phyloP scores from a whole-genome alignment of 352 stramenopile genomes.

The Pelagophyceae sp. region DNA sequence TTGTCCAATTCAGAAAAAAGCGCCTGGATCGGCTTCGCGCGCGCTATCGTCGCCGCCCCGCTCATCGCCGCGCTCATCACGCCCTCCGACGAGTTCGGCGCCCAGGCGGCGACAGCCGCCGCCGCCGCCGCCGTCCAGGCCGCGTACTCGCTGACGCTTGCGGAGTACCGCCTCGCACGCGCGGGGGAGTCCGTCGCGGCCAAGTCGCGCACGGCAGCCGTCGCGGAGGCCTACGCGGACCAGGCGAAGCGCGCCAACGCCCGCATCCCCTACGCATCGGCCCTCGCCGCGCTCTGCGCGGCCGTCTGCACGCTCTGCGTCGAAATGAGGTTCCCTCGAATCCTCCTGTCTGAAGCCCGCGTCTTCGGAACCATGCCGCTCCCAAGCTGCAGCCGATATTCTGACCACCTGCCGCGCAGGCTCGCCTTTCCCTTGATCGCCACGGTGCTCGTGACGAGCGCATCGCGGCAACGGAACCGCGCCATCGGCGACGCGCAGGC shows the following conservation, averaged over 20 bases:
- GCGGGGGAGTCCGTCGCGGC: conserved; percentile 16
- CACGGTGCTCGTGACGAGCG: not conserved
- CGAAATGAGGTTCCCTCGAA: conserved; percentile 6
- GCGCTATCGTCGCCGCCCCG: conserved; percentile 6
- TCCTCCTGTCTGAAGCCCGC: no score
- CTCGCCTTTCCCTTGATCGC: conserved; percentile 8
- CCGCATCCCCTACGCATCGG: conserved; percentile 6
- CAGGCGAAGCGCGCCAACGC: conserved; percentile 1
- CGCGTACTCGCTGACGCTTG: conserved; percentile 7
- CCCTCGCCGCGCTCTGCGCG: conserved; percentile 14
- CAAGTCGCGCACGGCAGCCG: conserved; percentile 16
- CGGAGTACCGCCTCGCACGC: conserved; percentile 22
- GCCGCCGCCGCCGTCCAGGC: not conserved
- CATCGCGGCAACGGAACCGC: not conserved
- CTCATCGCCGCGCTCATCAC: conserved; percentile 4
- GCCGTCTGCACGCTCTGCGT: conserved; percentile 13
- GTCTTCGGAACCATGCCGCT: not conserved
- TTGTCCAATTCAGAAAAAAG: not conserved
- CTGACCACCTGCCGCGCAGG: no score
- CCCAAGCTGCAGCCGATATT: no score
- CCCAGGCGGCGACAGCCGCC: not conserved
- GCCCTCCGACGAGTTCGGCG: not conserved
- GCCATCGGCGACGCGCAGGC: conserved; percentile 1
- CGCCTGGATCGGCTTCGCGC: conserved; percentile 20
- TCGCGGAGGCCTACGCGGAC: conserved; percentile 22